phyloP scores from a whole-genome alignment of 2,329 filamentous ascomycete species.

The Penicillium carneum region DNA sequence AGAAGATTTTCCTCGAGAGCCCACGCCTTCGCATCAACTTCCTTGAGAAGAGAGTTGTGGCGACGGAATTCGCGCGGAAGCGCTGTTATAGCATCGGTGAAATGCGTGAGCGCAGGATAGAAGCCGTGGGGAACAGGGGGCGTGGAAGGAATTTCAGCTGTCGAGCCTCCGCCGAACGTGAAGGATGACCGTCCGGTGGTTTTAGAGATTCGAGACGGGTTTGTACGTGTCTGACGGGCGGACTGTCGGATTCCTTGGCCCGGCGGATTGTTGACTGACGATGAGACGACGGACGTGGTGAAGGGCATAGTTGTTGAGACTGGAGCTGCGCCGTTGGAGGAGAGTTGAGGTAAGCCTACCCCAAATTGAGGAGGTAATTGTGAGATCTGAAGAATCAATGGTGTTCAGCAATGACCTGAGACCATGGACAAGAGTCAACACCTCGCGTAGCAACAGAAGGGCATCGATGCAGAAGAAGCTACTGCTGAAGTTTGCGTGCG shows the following conservation, averaged over 20 bases:
- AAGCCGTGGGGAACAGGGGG: constrained; percentile 58
- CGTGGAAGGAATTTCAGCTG: constrained; percentile 38
- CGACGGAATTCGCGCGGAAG: constrained; percentile 93
- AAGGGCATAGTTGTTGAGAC: constrained; percentile 19
- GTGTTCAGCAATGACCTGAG: neutral
- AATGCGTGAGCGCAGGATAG: constrained; percentile 73
- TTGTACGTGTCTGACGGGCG: constrained; percentile 58
- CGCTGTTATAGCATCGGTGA: constrained; percentile 89
- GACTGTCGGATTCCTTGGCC: constrained; percentile 45
- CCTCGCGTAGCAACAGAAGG: constrained; percentile 15
- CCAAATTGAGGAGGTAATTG: constrained; percentile 14
- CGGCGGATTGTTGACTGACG: constrained; percentile 40
- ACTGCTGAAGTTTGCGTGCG: constrained; percentile 36
- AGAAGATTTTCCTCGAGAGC: constrained; percentile 83
- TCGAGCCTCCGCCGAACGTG: constrained; percentile 46
- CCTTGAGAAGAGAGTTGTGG: constrained; percentile 93
- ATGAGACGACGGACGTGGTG: constrained; percentile 39
- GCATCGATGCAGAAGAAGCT: constrained; percentile 16
- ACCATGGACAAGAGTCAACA: constrained; percentile 13
- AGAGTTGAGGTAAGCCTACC: constrained; percentile 23
- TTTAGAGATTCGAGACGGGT: constrained; percentile 58
- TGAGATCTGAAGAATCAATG: constrained; percentile 11
- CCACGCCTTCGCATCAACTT: constrained; percentile 96
- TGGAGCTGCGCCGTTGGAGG: constrained; percentile 23
- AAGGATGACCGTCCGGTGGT: constrained; percentile 52